Base-by-base conservation (phyloP, 2,329 filamentous ascomycete species). In the Clonostachys chloroleuca region DNA sequence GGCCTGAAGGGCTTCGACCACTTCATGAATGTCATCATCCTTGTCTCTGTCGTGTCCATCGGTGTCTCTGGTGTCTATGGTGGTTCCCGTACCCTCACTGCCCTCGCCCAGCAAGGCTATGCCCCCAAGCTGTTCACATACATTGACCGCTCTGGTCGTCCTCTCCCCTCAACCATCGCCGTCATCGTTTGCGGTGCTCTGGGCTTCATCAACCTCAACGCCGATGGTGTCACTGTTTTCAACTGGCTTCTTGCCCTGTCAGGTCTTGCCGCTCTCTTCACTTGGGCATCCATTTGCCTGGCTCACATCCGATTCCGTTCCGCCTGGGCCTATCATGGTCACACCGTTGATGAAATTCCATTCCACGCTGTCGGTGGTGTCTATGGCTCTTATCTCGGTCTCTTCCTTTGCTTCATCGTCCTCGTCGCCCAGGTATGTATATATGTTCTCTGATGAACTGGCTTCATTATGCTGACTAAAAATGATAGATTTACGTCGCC, bases 281-380 rank as follows among this genome's bases (percentile, higher is more conserved):
- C 80, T 34, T 86, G 81, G 81, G 80, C 75, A 39, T 81, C 76
- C 46, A 81, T 86, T 55, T 84, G 80, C 60, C 59, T 82, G 14
- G 75, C 78, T 4, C 82, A 86, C 59, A 83, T 86, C 58, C 80
- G 82, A 43, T 86, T 84, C 74, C 80, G 82, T 42, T 57, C 59
- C 17, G 82, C 80, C 3, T 85, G 81, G 82, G 51, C 49, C 6
- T 62, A 67, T 34, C 75, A 84, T 50, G 82, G 82, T 37, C 81
- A 79, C 62, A 75, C 70, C 12, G 61, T 86, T 8, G 80, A 85
- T 45, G 84, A 87, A 63, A 75, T 89, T n/a, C 80, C 84, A 2
- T 89, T 84, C 70, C 63, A 66, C 44, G 79, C 82, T 12, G 68
- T 75, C 47, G 74, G 77, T 46, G 86, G 85, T 53, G 69, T 86